These are phyloP conservation scores for Phaeosphaeriaceae sp. DNA, from an alignment of 2,329 filamentous ascomycete genomes.

Conservation along the genomic window DNA sequence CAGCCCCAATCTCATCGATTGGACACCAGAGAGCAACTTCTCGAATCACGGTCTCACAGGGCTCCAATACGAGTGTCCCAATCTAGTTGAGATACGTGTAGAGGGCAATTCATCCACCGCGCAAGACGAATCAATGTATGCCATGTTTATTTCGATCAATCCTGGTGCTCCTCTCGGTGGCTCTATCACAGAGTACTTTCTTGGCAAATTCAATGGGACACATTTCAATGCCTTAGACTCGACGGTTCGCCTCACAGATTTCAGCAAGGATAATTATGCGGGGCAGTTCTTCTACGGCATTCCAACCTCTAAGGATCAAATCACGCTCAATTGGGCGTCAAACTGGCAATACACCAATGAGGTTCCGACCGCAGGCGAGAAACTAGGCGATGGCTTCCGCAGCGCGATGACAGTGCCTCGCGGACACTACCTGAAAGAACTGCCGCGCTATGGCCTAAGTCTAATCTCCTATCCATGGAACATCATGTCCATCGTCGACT, in stretches of 20 bases:
- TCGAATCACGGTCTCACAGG: constrained; percentile 60
- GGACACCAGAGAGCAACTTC: constrained; percentile 66
- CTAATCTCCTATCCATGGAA: constrained; percentile 60
- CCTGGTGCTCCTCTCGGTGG: constrained; percentile 64
- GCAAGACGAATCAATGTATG: constrained; percentile 47
- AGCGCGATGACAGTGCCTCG: constrained; percentile 61
- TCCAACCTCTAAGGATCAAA: constrained; percentile 51
- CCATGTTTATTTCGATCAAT: constrained; percentile 62
- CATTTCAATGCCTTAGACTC: constrained; percentile 59
- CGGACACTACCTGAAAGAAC: constrained; percentile 58
- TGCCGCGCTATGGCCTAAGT: constrained; percentile 59
- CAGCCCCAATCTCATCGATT: constrained; percentile 63
- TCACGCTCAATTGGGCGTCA: constrained; percentile 63
- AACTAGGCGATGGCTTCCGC: constrained; percentile 52
- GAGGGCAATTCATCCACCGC: constrained; percentile 10
- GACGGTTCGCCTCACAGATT: constrained; percentile 53
- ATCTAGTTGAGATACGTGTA: constrained; percentile 63
- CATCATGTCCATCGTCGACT: constrained; percentile 55
- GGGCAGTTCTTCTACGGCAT: constrained; percentile 59
- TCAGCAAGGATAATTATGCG: constrained; percentile 63
- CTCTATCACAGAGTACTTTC: constrained; percentile 62
- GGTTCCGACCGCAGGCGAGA: constrained; percentile 62
- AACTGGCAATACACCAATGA: constrained; percentile 66
- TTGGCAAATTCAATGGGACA: constrained; percentile 69
- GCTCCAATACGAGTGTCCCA: constrained; percentile 68